These are phyloP conservation scores for Rhododendron ferrugineum DNA, from an alignment of 148 eudicot species.

Conservation along the genomic window DNA sequence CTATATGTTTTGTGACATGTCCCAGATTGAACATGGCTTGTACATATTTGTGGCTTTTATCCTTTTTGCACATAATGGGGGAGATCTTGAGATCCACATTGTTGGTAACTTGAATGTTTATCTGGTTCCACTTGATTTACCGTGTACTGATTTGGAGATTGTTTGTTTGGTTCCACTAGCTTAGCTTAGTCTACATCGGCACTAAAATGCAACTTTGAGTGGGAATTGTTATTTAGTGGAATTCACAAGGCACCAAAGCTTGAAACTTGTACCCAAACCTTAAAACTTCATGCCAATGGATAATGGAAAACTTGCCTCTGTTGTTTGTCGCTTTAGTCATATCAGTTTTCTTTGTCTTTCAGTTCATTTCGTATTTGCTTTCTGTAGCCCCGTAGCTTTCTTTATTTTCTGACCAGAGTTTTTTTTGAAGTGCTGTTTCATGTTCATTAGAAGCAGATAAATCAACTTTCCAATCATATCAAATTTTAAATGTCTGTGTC, in stretches of 20 bases:
- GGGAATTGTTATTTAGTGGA: background rate
- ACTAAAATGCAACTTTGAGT: background rate
- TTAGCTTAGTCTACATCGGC: background rate
- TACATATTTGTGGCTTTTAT: background rate
- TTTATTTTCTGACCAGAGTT: background rate
- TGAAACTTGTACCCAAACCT: background rate
- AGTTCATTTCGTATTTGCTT: background rate
- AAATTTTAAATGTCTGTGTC: constrained; percentile 2
- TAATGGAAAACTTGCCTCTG: background rate
- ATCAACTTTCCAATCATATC: background rate
- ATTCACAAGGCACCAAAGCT: background rate
- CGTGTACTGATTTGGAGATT: background rate
- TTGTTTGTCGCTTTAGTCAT: background rate
- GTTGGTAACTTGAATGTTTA: background rate
- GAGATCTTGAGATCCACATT: background rate
- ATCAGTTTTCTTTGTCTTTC: background rate
- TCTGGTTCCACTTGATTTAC: background rate
- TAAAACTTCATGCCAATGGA: background rate
- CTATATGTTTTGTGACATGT: background rate
- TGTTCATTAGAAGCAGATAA: background rate
- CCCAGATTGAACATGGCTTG: background rate
- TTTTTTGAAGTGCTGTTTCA: background rate
- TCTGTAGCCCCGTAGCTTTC: background rate
- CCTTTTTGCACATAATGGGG: background rate
- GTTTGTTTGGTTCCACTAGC: background rate